Percentiles rank a stretch among this genome's conserved stretches.
Conservation (phyloP, 805 yeast genomes). For the Komagataella kurtzmanii region DNA sequence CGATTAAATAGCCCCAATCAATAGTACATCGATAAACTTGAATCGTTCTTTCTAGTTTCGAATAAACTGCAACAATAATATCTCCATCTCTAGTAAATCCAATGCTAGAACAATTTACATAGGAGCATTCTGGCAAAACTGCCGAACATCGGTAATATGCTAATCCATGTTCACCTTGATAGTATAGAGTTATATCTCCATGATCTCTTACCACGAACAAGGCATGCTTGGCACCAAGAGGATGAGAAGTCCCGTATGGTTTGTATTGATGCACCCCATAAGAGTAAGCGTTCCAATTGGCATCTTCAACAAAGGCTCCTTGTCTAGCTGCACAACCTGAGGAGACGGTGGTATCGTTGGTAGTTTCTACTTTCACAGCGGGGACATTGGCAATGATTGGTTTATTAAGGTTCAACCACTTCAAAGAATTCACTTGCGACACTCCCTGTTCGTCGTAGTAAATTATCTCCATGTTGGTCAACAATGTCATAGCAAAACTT, state of each 20-base stretch:
- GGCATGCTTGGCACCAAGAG: constrained; percentile 55
- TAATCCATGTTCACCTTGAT: constrained; percentile 49
- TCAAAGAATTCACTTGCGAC: constrained; percentile 21
- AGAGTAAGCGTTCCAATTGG: constrained; percentile 21
- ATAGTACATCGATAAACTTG: constrained; percentile 27
- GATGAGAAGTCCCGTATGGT: constrained; percentile 54
- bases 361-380: constrained; percentile 24
- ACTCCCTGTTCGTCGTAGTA: constrained; percentile 25
- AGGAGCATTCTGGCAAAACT: constrained; percentile 9
- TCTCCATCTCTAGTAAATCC: constrained; percentile 37
- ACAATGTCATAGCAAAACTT: constrained; percentile 13
- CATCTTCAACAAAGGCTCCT: constrained; percentile 21
- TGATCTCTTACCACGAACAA: constrained; percentile 51
- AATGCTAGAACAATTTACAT: constrained; percentile 27
- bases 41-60: background rate
- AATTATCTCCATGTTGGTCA: constrained; percentile 28
- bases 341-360: constrained; percentile 9
- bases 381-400: constrained; percentile 48
- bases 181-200: constrained; percentile 47
- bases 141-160: constrained; percentile 33
- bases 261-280: constrained; percentile 50
- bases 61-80: constrained; percentile 28
- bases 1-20: constrained; percentile 43
- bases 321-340: constrained; percentile 21
- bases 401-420: constrained; percentile 69